Conservation (phyloP, 176 grass and related monocot species). For the Ananas comosus region DNA sequence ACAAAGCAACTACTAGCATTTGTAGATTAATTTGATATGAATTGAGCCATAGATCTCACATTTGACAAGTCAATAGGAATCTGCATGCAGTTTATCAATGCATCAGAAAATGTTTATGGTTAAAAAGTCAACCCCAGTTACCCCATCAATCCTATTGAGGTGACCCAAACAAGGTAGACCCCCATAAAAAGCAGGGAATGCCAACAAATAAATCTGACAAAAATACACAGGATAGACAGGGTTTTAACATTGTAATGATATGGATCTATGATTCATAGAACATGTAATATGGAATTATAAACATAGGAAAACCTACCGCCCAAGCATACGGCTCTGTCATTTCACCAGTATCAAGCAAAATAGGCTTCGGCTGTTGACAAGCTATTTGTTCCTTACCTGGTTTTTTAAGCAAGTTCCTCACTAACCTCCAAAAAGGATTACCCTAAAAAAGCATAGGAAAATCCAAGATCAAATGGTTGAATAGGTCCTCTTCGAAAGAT, state of each 20-base stretch:
- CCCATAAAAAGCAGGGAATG: too few species aligned
- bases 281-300: too few species aligned
- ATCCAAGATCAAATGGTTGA: slow-evolving; percentile 2
- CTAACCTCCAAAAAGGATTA: slow-evolving; percentile 89
- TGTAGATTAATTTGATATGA: neutral
- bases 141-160: neutral
- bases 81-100: neutral
- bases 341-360: slow-evolving; percentile 97
- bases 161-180: too few species aligned
- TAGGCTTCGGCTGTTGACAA: slow-evolving; percentile 90
- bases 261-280: too few species aligned
- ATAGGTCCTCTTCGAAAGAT: neutral
- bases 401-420: slow-evolving; percentile 73
- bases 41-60: neutral
- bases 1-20: neutral
- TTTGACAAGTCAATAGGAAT: neutral
- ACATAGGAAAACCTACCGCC: slow-evolving; percentile 54
- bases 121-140: neutral
- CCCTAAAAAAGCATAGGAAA: slow-evolving; percentile 43
- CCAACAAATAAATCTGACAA: too few species aligned
- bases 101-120: neutral
- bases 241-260: too few species aligned
- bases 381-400: slow-evolving; percentile 65
- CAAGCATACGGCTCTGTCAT: slow-evolving; percentile 90
- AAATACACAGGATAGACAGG: too few species aligned